These are phyloP conservation scores for Tephrocybe sp. DNA, from an alignment of 768 basidiomycete genomes.

Conservation along the genomic window DNA sequence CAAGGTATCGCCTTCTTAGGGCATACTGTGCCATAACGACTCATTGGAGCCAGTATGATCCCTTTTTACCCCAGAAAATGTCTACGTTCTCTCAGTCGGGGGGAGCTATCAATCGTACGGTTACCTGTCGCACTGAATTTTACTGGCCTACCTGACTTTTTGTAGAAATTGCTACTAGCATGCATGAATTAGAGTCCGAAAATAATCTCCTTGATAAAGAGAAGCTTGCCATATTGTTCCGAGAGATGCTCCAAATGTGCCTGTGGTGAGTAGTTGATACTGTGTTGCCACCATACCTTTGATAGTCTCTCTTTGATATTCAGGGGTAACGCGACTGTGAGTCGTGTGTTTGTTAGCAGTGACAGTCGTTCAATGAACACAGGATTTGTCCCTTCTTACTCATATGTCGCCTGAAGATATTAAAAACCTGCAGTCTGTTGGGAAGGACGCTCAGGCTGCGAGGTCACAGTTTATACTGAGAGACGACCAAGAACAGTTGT, in stretches of 20 bases:
- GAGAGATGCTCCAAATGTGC: constrained; percentile 89
- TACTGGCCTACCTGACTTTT: neutral
- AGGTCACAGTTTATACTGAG: constrained; percentile 79
- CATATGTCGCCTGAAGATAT: constrained; percentile 84
- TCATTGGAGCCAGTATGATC: constrained; percentile 79
- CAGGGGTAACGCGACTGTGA: constrained; percentile 94
- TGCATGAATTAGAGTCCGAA: constrained; percentile 62
- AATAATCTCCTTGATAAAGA: constrained; percentile 48
- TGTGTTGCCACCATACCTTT: neutral
- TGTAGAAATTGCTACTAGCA: constrained; percentile 70
- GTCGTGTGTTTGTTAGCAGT: constrained; percentile 13
- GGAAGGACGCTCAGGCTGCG: constrained; percentile 75
- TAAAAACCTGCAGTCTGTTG: constrained; percentile 77
- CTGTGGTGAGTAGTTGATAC: constrained; percentile 54
- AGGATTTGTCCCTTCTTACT: constrained; percentile 91
- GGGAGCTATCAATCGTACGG: constrained; percentile 75
- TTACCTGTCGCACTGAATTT: constrained; percentile 12
- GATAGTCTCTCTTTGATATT: neutral
- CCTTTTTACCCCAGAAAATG: constrained; percentile 79
- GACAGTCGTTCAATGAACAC: neutral
- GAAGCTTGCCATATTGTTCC: constrained; percentile 66
- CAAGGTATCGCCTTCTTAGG: constrained; percentile 82
- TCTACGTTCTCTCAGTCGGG: constrained; percentile 81
- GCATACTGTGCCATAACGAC: constrained; percentile 66
- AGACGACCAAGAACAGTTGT: constrained; percentile 77